Percentiles rank a stretch among this genome's conserved stretches.
Evolutionary conservation across 257 asterid species (phyloP).

Genomic region (Nicotiana paniculata): DNA sequence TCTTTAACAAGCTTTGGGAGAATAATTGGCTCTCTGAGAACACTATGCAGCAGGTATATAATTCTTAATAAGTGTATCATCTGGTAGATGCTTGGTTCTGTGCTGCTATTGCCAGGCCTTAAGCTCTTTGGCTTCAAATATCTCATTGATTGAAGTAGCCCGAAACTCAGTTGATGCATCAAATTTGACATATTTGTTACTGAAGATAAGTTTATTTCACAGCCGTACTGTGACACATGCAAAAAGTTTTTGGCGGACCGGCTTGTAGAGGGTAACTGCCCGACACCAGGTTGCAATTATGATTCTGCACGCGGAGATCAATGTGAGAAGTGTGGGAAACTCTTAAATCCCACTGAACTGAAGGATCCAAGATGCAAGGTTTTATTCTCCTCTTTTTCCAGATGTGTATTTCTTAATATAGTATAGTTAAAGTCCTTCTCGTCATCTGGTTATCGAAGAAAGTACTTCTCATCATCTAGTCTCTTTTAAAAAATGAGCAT

Average conservation of each 20-base stretch:
- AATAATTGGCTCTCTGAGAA: conserved; percentile 71
- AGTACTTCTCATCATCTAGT: neutral
- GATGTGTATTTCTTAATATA: neutral
- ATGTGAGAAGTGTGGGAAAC: conserved; percentile 78
- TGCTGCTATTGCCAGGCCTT: neutral
- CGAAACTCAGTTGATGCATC: neutral
- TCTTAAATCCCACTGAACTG: conserved; percentile 78
- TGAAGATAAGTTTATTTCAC: conserved; percentile 12
- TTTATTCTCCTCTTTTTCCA: neutral
- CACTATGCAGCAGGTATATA: conserved; percentile 68
- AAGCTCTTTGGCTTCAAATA: neutral
- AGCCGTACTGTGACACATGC: conserved; percentile 77
- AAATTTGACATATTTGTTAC: conserved; percentile 8
- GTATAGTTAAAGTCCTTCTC: no score
- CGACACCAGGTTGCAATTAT: conserved; percentile 64
- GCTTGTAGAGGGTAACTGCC: conserved; percentile 76
- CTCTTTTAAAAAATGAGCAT: neutral
- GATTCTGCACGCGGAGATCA: conserved; percentile 91
- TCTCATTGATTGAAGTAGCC: neutral
- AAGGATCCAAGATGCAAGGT: conserved; percentile 86
- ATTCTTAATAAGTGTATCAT: neutral
- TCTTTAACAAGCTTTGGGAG: conserved; percentile 56
- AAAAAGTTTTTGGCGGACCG: conserved; percentile 74
- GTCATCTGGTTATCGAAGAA: neutral
- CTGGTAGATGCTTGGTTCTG: neutral